Conservation (phyloP, 805 yeast species). For the Nakazawaea wyomingensis region DNA sequence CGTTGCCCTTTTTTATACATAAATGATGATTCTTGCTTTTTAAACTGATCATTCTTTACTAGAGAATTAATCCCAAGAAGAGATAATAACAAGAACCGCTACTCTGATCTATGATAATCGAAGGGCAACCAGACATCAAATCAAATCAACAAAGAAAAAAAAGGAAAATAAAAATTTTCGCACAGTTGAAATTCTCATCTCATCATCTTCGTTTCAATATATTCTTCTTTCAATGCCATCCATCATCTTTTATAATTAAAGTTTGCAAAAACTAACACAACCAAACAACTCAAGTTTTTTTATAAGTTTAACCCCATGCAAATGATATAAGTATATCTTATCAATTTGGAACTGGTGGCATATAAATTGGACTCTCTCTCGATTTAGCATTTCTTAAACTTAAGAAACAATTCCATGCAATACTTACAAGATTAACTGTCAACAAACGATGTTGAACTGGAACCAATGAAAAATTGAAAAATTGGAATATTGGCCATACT, state of each 20-base stretch:
- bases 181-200: background rate
- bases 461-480: conserved; percentile 66
- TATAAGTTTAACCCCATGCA: no score
- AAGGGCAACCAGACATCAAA: no score
- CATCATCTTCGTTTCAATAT: no score
- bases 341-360: conserved; percentile 36
- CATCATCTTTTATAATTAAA: no score
- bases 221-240: no score
- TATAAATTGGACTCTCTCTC: conserved; percentile 25
- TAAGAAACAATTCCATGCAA: conserved; percentile 81
- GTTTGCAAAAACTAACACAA: background rate
- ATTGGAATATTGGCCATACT: conserved; percentile 89
- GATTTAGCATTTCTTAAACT: conserved; percentile 50
- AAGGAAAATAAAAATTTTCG: background rate
- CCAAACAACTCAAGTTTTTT: no score
- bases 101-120: conserved; percentile 17
- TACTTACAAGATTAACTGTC: conserved; percentile 64
- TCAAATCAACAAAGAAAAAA: no score
- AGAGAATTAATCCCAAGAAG: conserved; percentile 1
- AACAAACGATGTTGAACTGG: conserved; percentile 69
- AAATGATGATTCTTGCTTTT: background rate
- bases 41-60: background rate
- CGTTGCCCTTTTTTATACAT: no score
- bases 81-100: conserved; percentile 20
- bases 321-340: background rate